Evolutionary conservation across 345 rosid species (phyloP).

Genomic region (Citrus reticulata): DNA sequence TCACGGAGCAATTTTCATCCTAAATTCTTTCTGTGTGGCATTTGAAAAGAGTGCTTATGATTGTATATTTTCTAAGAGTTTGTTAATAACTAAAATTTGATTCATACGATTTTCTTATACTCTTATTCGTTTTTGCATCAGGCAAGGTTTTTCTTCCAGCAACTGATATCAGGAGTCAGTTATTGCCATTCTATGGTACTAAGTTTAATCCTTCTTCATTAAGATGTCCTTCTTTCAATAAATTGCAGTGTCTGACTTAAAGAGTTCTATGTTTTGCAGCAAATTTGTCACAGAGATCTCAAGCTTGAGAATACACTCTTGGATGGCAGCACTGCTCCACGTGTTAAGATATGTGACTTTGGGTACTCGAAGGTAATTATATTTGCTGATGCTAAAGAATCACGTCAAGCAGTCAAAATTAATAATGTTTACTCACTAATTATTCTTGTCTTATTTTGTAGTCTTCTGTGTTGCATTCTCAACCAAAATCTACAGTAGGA

Average conservation of each 20-base stretch:
- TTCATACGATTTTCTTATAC: neutral
- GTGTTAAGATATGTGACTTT: slow-evolving; percentile 67
- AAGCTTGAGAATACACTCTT: slow-evolving; percentile 73
- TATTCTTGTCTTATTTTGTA: slow-evolving; percentile 7
- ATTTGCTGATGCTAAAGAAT: neutral
- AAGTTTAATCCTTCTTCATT: neutral
- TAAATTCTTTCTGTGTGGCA: neutral
- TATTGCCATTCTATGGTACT: slow-evolving; percentile 72
- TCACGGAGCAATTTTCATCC: neutral
- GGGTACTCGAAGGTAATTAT: slow-evolving; percentile 58
- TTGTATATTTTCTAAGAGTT: neutral
- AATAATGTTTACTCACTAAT: neutral
- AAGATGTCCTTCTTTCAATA: neutral
- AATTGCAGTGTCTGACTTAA: neutral
- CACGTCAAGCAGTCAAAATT: neutral
- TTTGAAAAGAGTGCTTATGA: neutral
- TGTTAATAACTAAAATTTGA: neutral
- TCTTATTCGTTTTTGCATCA: slow-evolving; percentile 24
- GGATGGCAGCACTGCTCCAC: slow-evolving; percentile 61
- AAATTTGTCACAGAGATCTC: slow-evolving; percentile 68
- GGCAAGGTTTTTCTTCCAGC: slow-evolving; percentile 84
- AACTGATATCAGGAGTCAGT: slow-evolving; percentile 67
- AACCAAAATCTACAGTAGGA: slow-evolving; percentile 74
- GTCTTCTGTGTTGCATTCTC: slow-evolving; percentile 70
- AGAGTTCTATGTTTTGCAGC: slow-evolving; percentile 25